These are phyloP conservation scores for Flaveria floridana DNA, from an alignment of 140 eudicot species.

Conservation along the genomic window DNA sequence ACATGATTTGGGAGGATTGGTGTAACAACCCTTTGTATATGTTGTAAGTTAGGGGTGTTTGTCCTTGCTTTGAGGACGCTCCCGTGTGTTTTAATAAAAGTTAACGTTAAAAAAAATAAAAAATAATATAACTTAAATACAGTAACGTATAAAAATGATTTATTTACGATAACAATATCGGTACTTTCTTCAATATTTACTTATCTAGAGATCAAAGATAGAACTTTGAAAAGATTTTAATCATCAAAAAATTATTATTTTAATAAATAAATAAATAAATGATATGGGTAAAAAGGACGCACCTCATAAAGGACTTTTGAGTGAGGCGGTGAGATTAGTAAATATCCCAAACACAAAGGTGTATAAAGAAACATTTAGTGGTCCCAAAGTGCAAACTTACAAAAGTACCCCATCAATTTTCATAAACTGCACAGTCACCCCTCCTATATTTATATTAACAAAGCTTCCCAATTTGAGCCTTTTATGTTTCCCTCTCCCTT, in stretches of 20 bases:
- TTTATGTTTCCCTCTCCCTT: slow-evolving; percentile 40
- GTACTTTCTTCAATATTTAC: too few relatives aligned
- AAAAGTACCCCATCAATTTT: slow-evolving; percentile 22
- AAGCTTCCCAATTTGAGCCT: slow-evolving; percentile 31
- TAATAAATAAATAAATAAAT: too few relatives aligned
- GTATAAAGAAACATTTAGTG: slow-evolving; percentile 13
- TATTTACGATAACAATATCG: too few relatives aligned
- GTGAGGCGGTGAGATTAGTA: slow-evolving; percentile 32
- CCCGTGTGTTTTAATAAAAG: too few relatives aligned
- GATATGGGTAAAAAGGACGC: background rate
- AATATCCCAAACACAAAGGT: slow-evolving; percentile 23
- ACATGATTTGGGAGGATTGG: too few relatives aligned
- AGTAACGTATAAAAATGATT: too few relatives aligned
- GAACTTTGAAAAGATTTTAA: background rate
- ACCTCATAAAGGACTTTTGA: slow-evolving; percentile 14
- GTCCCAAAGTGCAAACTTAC: slow-evolving; percentile 24
- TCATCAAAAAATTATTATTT: background rate
- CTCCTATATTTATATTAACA: slow-evolving; percentile 34
- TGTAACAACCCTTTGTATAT: too few relatives aligned
- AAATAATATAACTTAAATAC: too few relatives aligned
- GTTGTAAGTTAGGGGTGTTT: too few relatives aligned
- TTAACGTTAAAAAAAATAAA: too few relatives aligned
- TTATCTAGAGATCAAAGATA: too few relatives aligned
- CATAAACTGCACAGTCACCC: slow-evolving; percentile 15
- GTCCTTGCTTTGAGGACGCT: too few relatives aligned